A percentile compares a stretch with the other conserved stretches of the same genome.
Conservation (phyloP, 2,329 filamentous ascomycete genomes). For the Tolypocladium endophyticum region DNA sequence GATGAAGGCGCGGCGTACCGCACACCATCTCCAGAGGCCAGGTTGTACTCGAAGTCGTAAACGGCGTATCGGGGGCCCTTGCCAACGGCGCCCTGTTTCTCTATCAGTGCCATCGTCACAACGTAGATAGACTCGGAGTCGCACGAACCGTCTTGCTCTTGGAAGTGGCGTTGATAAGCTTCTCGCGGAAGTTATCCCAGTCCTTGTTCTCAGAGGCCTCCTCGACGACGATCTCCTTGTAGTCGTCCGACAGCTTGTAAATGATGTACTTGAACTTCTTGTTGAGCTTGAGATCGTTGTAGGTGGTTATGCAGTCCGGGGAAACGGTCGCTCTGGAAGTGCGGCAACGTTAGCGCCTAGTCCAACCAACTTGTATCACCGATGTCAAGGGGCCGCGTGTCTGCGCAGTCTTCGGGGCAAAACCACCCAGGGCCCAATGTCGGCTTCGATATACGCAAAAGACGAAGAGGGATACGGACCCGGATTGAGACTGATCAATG, state of each 20-base stretch:
- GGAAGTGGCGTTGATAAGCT: constrained; percentile 62
- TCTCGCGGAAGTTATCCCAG: constrained; percentile 65
- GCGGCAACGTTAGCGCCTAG: constrained; percentile 12
- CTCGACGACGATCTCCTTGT: constrained; percentile 74
- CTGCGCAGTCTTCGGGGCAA: constrained; percentile 7
- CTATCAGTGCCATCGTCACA: not conserved
- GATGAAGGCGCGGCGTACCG: constrained; percentile 35
- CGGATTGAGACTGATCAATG: constrained; percentile 52
- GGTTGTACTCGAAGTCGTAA: constrained; percentile 73
- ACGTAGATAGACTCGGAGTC: not conserved
- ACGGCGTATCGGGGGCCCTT: constrained; percentile 74
- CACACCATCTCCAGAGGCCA: constrained; percentile 61
- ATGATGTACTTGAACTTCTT: constrained; percentile 81
- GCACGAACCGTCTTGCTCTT: constrained; percentile 56
- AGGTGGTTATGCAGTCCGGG: constrained; percentile 59
- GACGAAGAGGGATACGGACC: constrained; percentile 37
- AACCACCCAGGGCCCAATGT: constrained; percentile 1
- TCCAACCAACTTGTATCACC: constrained; percentile 4
- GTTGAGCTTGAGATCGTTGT: constrained; percentile 74
- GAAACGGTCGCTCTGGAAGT: constrained; percentile 55
- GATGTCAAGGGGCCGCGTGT: constrained; percentile 10
- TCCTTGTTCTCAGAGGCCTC: constrained; percentile 56
- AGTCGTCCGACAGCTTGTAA: constrained; percentile 77
- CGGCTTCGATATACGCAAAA: not conserved
- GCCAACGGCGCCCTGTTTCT: constrained; percentile 39